A percentile compares a stretch with the other conserved stretches of the same genome.
phyloP scores from a whole-genome alignment of 805 yeast species.

The Pichia sporocuriosa region DNA sequence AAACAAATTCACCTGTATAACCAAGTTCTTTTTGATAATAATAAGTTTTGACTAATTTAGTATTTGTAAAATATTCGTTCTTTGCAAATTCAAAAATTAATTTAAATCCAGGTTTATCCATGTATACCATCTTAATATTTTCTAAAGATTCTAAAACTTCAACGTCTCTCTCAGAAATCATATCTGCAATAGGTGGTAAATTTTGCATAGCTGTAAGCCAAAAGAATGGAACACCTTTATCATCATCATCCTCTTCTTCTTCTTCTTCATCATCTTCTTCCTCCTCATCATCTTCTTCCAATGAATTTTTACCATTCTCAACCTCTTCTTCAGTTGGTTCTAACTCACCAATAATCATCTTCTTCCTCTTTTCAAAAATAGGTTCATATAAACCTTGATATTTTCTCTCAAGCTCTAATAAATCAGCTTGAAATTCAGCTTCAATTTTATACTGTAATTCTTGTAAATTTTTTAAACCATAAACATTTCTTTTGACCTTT shows the following conservation, averaged over 20 bases:
- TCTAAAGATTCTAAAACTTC: slow-evolving; percentile 66
- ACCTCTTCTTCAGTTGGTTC: slow-evolving; percentile 80
- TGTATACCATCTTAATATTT: slow-evolving; percentile 73
- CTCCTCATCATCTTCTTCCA: slow-evolving; percentile 40
- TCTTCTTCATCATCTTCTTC: slow-evolving; percentile 38
- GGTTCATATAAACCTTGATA: slow-evolving; percentile 70
- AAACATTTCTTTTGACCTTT: slow-evolving; percentile 65
- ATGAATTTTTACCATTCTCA: slow-evolving; percentile 67
- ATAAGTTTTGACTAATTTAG: slow-evolving; percentile 72
- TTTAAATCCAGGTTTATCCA: slow-evolving; percentile 82
- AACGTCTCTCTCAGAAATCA: slow-evolving; percentile 83
- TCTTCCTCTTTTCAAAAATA: slow-evolving; percentile 63
- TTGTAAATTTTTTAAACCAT: slow-evolving; percentile 78
- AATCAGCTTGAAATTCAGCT: slow-evolving; percentile 84
- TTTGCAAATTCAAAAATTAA: slow-evolving; percentile 73
- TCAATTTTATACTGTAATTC: slow-evolving; percentile 74
- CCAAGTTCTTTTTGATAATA: slow-evolving; percentile 92
- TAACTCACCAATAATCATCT: slow-evolving; percentile 60
- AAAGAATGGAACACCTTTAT: slow-evolving; percentile 82
- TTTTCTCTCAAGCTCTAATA: slow-evolving; percentile 79
- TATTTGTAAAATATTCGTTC: slow-evolving; percentile 74
- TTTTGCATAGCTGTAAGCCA: slow-evolving; percentile 96
- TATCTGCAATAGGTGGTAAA: slow-evolving; percentile 70
- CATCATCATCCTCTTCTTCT: slow-evolving; percentile 34
- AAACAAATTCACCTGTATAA: slow-evolving; percentile 91